Base-by-base conservation (phyloP, 192 early-diverging fungal genomes). In the Linnemannia zychae region DNA sequence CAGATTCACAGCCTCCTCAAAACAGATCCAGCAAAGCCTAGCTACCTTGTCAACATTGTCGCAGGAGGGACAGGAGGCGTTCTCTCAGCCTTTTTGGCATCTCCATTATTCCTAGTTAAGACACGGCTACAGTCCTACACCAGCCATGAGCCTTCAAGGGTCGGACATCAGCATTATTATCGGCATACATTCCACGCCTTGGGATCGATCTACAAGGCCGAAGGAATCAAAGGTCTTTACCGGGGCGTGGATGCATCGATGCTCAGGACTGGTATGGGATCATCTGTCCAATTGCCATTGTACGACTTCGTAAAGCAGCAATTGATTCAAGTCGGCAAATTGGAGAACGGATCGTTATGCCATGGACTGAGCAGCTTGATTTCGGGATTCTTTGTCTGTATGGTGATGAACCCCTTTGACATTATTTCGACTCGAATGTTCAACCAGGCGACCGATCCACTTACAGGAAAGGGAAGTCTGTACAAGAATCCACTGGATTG, bases 371-470 rank as follows among this genome's bases (percentile, higher is more conserved):
- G 95, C 4, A 93, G 93, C 83, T 89, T 97, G 90, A 87, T 95
- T 52, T 95, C 95, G 0, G 95, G 96, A 66, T 92, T 98, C 73
- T 94, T 96, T 79, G 95, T 98, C 15, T 96, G 96, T 80, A 84
- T 91, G 33, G 95, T 92, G 47, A 99, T 99, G 97, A 98, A 99
- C 75, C 97, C 98, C 22, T 97, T 98, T 76, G 98, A 99, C 88
- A 97, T 98, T 17, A 94, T 98, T 52, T 95, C 91, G 67, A 97
- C 97, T 15, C 91, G 98, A 68, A 98, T 98, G 96, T 98, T 97
- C 90, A 98, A 98, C 80, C 96, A 98, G 74, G 34, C 77, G 13
- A 70, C 77, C 20, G 77, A 79, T 72, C 77, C 77, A 18, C n/a
- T 72, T 60, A 79, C 77, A 6, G 77, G 77, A 72, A 63, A 95